These are phyloP conservation scores for Ophiostoma australiae DNA, from an alignment of 2,329 filamentous ascomycete genomes.

Conservation along the genomic window DNA sequence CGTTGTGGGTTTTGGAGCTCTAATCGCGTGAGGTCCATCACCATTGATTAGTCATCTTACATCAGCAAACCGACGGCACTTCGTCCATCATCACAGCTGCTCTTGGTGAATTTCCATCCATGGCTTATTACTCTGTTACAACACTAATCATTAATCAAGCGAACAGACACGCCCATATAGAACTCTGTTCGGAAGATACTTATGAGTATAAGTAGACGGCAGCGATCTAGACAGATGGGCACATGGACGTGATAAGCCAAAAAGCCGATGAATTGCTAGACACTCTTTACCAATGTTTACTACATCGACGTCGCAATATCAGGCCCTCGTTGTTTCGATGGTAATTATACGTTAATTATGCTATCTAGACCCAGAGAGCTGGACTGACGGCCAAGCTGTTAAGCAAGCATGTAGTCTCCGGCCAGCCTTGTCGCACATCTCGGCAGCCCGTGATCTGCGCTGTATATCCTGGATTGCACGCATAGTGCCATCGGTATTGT, in stretches of 20 bases:
- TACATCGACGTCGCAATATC: not conserved
- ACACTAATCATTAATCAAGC: too few species aligned
- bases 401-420: not conserved
- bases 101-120: not conserved
- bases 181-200: too few species aligned
- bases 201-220: not conserved
- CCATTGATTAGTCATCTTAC: not conserved
- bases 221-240: not conserved
- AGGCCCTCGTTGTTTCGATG: not conserved
- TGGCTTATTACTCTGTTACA: too few species aligned
- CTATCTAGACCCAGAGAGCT: not conserved
- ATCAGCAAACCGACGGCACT: not conserved
- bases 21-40: not conserved
- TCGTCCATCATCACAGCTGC: not conserved
- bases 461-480: not conserved
- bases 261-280: too few species aligned
- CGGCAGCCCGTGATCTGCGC: not conserved
- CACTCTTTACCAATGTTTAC: not conserved
- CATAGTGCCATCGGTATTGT: slow-evolving; percentile 15
- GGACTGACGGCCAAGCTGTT: not conserved
- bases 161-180: too few species aligned
- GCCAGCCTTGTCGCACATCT: not conserved
- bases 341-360: not conserved
- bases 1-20: not conserved
- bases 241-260: too few species aligned